Base-by-base conservation (phyloP, 495 filamentous ascomycete genomes). In the Penicillium canariense region DNA sequence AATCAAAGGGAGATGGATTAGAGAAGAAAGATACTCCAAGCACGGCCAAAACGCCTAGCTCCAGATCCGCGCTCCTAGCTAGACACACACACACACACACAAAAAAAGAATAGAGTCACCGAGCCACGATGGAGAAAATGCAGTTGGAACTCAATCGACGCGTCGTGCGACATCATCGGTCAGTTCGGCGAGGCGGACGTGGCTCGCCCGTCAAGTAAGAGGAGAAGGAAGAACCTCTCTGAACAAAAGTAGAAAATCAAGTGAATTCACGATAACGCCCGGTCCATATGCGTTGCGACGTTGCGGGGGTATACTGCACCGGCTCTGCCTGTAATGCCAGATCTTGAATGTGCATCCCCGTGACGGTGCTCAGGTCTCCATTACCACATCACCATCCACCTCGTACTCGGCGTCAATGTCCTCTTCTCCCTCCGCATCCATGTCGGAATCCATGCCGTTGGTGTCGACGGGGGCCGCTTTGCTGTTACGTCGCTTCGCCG, bases 351-450 rank as follows among this genome's bases (percentile, higher is more conserved):
- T 46, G 23, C 25, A 17, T n/a, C 20, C 52, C 36, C n/a, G 18
- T 40, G 20, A 48, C 34, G 42, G 35, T 49, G 31, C 52, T 71
- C 57, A 73, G 59, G 64, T 63, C 51, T 70, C 67, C 72, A 73
- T 75, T 25, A 68, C 67, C 30, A 68, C 62, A 55, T 74, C 70
- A 11, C 68, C 70, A 42, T 75, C 74, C 15, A 68, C 55, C 45
- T 77, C 65, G 27, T 63, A 68, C 34, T 68, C 65, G 31, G 50
- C 65, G 35, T 67, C 73, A 20, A 56, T 66, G 15, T 69, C 69
- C 5, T 61, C 68, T 11, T 70, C 67, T 11, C 56, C 66, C 30
- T 75, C 72, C 4, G 61, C 60, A 40, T 75, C 64, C 3, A 27
- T 25, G 14, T 61, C 59, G 3, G 43, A 40, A 20, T 52, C 70